A percentile compares a stretch with the other conserved stretches of the same genome.
Conservation (phyloP, 2,329 filamentous ascomycete species). For the Aspergillus fumigatus region DNA sequence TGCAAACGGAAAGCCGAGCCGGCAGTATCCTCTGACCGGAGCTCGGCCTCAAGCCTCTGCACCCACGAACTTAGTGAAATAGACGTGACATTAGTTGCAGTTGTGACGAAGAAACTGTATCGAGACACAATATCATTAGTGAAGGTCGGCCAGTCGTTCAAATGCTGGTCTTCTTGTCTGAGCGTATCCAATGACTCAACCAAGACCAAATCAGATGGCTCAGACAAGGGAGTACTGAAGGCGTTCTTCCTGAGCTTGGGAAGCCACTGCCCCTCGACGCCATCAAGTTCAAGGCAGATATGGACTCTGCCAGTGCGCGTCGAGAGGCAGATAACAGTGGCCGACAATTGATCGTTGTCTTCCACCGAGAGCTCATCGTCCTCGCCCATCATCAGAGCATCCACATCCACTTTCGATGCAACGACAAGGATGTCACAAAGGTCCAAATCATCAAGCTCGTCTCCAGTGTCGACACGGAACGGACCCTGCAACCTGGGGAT, state of each 20-base stretch:
- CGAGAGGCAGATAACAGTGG: conserved; percentile 55
- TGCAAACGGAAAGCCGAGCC: conserved; percentile 55
- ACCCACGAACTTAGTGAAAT: conserved; percentile 56
- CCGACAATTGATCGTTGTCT: conserved; percentile 48
- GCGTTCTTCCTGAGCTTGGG: conserved; percentile 42
- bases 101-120: conserved; percentile 58
- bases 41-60: conserved; percentile 52
- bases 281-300: conserved; percentile 57
- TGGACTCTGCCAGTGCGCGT: conserved; percentile 54
- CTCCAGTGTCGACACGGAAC: conserved; percentile 50
- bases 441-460: conserved; percentile 50
- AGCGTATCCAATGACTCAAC: conserved; percentile 44
- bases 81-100: conserved; percentile 49
- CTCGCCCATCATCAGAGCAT: conserved; percentile 49
- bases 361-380: conserved; percentile 43
- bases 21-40: conserved; percentile 47
- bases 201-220: conserved; percentile 40
- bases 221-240: conserved; percentile 38
- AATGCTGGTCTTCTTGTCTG: conserved; percentile 19
- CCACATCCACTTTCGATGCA: conserved; percentile 48
- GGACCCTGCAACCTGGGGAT: conserved; percentile 61
- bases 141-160: conserved; percentile 49
- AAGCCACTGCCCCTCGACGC: conserved; percentile 60
- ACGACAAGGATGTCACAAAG: conserved; percentile 59
- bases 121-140: conserved; percentile 52